A percentile compares a stretch with the other conserved stretches of the same genome.
Evolutionary conservation across 2,329 filamentous ascomycete genomes (phyloP).

Genomic region (Trichophyton equinum): DNA sequence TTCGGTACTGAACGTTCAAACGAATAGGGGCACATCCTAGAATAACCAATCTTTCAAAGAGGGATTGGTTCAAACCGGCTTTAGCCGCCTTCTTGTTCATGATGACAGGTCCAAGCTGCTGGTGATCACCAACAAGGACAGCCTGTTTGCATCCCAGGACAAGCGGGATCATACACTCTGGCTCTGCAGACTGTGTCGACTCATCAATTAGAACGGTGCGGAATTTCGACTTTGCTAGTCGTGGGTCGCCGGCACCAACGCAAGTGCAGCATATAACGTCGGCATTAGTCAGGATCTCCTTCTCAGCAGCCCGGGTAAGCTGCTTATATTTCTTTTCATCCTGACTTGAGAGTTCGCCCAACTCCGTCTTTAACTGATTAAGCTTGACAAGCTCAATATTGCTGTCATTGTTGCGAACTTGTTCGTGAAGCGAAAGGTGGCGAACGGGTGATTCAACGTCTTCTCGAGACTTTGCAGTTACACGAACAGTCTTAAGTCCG

Average conservation of each 20-base stretch:
- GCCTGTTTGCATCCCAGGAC: conserved; percentile 97
- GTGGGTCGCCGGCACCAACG: conserved; percentile 90
- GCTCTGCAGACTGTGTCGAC: conserved; percentile 94
- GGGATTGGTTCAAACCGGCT: conserved; percentile 91
- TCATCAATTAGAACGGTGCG: conserved; percentile 96
- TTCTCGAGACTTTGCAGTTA: conserved; percentile 97
- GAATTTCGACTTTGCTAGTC: conserved; percentile 94
- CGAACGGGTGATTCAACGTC: conserved; percentile 98
- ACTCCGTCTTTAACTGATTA: conserved; percentile 79
- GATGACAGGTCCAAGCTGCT: conserved; percentile 94
- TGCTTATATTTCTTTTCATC: conserved; percentile 99
- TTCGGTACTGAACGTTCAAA: conserved; percentile 93
- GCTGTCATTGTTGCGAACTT: conserved; percentile 94
- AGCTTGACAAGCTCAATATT: conserved; percentile 89
- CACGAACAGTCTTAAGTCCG: conserved; percentile 86
- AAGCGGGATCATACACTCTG: conserved; percentile 96
- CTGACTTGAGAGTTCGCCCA: conserved; percentile 82
- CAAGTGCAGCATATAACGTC: conserved; percentile 99
- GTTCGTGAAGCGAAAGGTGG: conserved; percentile 88
- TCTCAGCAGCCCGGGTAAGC: conserved; percentile 81
- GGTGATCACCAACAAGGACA: conserved; percentile 95
- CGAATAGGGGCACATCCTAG: conserved; percentile 83
- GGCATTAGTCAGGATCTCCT: conserved; percentile 86
- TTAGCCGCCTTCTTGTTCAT: conserved; percentile 99
- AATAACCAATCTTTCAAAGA: conserved; percentile 91